These are phyloP conservation scores for Phylloporus sp. DNA, from an alignment of 768 basidiomycete genomes.

Conservation along the genomic window DNA sequence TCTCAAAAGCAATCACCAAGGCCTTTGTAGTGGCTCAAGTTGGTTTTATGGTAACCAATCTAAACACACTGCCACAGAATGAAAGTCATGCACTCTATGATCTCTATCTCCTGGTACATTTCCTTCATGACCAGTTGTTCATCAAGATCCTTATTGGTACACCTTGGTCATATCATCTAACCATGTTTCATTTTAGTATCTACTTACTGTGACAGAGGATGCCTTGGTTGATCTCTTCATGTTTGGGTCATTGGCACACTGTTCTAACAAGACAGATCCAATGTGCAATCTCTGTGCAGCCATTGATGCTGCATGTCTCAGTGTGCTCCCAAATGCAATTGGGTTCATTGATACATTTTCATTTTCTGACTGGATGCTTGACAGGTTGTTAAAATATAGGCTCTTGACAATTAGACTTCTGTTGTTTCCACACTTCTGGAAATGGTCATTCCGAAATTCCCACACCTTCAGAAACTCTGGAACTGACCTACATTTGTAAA, in stretches of 20 bases:
- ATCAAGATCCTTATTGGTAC: not conserved
- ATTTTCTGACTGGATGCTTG: conserved; percentile 71
- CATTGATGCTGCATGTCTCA: conserved; percentile 46
- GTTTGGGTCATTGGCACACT: conserved; percentile 40
- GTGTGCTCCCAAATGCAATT: conserved; percentile 60
- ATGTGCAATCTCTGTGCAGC: conserved; percentile 47
- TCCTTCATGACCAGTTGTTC: not conserved
- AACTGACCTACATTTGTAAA: no score
- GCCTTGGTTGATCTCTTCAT: conserved; percentile 59
- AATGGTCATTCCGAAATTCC: no score
- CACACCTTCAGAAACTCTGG: no score
- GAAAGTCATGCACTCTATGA: conserved; percentile 20
- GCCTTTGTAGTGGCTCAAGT: conserved; percentile 63
- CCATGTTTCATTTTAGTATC: conserved; percentile 40
- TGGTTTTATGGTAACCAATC: conserved; percentile 40
- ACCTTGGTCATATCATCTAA: not conserved
- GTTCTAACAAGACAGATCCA: conserved; percentile 34
- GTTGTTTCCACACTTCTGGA: no score
- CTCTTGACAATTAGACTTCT: no score
- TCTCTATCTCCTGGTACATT: conserved; percentile 29
- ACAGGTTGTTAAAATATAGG: no score
- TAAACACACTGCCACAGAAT: conserved; percentile 19
- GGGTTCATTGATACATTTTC: conserved; percentile 71
- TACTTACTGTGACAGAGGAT: conserved; percentile 53
- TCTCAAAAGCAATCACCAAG: conserved; percentile 62